These are phyloP conservation scores for Mycena rosella DNA, from an alignment of 768 basidiomycete genomes.

Conservation along the genomic window DNA sequence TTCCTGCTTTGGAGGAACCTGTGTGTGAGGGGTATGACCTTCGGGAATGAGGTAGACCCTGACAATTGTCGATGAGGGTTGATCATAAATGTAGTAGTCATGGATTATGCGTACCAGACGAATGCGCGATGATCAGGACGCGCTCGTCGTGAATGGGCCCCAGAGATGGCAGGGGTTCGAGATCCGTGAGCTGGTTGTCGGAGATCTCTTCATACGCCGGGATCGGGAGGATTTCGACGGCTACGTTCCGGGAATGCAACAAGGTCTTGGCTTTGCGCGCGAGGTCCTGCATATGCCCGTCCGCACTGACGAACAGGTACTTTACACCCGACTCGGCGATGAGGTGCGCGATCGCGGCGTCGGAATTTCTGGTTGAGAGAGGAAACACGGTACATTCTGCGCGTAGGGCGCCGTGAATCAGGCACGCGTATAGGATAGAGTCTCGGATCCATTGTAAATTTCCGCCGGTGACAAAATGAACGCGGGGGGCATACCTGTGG, in stretches of 20 bases:
- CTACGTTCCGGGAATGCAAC: background rate
- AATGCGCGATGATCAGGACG: slow-evolving; percentile 21
- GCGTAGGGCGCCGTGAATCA: slow-evolving; percentile 15
- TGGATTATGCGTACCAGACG: background rate
- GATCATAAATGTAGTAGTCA: no score
- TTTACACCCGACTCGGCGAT: slow-evolving; percentile 18
- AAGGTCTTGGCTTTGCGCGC: slow-evolving; percentile 6
- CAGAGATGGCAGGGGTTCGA: slow-evolving; percentile 10
- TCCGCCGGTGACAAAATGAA: background rate
- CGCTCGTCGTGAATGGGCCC: slow-evolving; percentile 8
- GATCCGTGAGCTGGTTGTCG: background rate
- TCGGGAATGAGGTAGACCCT: slow-evolving; percentile 26
- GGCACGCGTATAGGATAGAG: slow-evolving; percentile 11
- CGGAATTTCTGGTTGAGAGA: slow-evolving; percentile 21
- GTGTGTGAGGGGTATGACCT: slow-evolving; percentile 22
- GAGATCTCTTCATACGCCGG: slow-evolving; percentile 13
- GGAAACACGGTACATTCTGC: slow-evolving; percentile 22
- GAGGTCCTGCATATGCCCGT: slow-evolving; percentile 16
- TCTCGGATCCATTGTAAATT: background rate
- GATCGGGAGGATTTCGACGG: slow-evolving; percentile 5
- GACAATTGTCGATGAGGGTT: background rate
- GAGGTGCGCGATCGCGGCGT: slow-evolving; percentile 11
- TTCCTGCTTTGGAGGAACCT: no score
- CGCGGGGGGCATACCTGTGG: slow-evolving; percentile 4
- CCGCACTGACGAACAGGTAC: slow-evolving; percentile 16